Evolutionary conservation across 2,329 filamentous ascomycete genomes (phyloP), one percentile per base, ranked within the genome.

Genomic region (Phaeosphaeria sp.): DNA sequence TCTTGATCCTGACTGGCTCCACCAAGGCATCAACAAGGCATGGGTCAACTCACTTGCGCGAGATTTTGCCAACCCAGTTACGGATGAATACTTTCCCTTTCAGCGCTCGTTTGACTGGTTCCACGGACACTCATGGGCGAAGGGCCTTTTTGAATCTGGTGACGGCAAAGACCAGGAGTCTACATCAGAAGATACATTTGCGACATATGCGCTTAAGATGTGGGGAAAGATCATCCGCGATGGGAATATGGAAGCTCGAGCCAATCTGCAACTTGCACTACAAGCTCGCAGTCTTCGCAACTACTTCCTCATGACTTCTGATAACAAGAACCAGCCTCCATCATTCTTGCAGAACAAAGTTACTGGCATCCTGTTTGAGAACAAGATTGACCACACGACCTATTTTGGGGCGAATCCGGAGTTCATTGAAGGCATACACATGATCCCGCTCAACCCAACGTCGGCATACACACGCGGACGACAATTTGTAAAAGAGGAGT

Each of bases 131-230:
- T 94, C 90, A 47, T 97, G 94, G 92, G 95, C 95, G 2, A 93
- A 92, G 55, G 91, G 91, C 1, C 81, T 95, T 11, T 92, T 88
- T 71, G 86, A 90, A 60, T 85, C 87, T 21, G 82, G 81, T 59
- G 91, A 95, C 73, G 91, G 91, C 67, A 94, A 93, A 79, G 89
- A 95, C 77, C 87, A 95, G 78, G 95, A 99, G 75, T 96, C 91
- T 15, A 92, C 91, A 47, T 97, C 92, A 0, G 95, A 99, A 79
- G 95, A 99, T 77, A 87, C 89, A 57, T 93, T 97, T 87, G 89
- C 91, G 54, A 87, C 89, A 1, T 97, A 96, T 76, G 92, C 90
- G 0, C 79, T 97, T 72, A 97, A 97, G 82, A 92, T 98, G 89
- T 98, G 95, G 95, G 95, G 94, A 3, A 84, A 83, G 25, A 89